A percentile compares a stretch with the other conserved stretches of the same genome.
These are phyloP conservation scores for Apiotrichum laibachii DNA, from an alignment of 1,284 basidiomycete species.

Conservation along the genomic window DNA sequence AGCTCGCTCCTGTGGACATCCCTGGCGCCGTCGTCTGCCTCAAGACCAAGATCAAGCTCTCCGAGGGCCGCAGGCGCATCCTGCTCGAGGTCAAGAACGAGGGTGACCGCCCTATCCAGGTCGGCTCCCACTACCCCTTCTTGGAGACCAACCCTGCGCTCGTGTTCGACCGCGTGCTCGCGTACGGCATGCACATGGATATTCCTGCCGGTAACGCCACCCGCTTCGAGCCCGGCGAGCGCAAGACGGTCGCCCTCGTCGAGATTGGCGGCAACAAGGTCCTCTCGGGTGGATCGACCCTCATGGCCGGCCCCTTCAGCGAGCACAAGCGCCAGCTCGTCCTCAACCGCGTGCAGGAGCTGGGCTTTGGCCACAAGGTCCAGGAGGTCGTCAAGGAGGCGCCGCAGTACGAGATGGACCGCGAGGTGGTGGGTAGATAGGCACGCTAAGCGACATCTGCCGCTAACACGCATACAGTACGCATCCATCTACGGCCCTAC, in stretches of 20 bases:
- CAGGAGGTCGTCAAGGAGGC: slow-evolving; percentile 36
- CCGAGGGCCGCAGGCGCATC: slow-evolving; percentile 67
- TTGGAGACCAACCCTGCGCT: slow-evolving; percentile 82
- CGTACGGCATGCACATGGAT: slow-evolving; percentile 79
- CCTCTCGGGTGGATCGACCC: slow-evolving; percentile 75
- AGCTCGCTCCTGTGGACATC: slow-evolving; percentile 59
- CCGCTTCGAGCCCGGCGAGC: slow-evolving; percentile 92
- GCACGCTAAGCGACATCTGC: not conserved
- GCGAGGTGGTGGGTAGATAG: slow-evolving; percentile 45
- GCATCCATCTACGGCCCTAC: slow-evolving; percentile 95
- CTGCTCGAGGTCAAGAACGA: slow-evolving; percentile 80
- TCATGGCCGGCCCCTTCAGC: slow-evolving; percentile 61
- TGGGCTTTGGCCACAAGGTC: slow-evolving; percentile 45
- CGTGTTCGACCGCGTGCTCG: slow-evolving; percentile 73
- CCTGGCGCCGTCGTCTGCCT: slow-evolving; percentile 73
- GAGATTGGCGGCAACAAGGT: slow-evolving; percentile 69
- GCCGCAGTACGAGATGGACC: slow-evolving; percentile 40
- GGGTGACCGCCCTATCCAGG: slow-evolving; percentile 91
- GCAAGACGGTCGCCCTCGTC: slow-evolving; percentile 78
- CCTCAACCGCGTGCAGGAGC: slow-evolving; percentile 12
- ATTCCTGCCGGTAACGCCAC: slow-evolving; percentile 90
- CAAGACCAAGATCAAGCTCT: slow-evolving; percentile 70
- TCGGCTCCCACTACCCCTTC: slow-evolving; percentile 93
- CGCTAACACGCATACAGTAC: slow-evolving; percentile 54
- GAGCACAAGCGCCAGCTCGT: slow-evolving; percentile 29